Evolutionary conservation across 805 yeast species (phyloP), one percentile per base, ranked within the genome.

Genomic region (Kazachstania africana): DNA sequence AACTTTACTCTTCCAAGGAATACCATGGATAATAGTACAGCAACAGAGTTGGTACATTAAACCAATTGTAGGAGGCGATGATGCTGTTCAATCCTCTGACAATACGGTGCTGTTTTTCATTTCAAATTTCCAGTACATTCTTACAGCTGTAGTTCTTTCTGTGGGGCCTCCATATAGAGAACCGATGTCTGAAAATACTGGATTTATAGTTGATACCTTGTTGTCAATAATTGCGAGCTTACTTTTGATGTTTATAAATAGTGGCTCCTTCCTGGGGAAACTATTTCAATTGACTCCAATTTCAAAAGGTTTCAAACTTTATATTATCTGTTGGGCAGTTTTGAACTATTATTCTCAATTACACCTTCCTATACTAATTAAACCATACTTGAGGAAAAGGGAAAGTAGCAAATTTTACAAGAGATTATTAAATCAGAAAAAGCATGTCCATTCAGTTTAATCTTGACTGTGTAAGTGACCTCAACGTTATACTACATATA

Each of bases 151-250:
- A 19, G 72, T 85, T n/a, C 62, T 91, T 36, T 80, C 94, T 13
- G 81, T 72, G 9, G 98, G 99, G 0, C 87, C 91, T 6, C 99
- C 99, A 14, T 91, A 84, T 55, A 67, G 98, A 35, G 78, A 82
- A 48, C 76, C 87, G 1, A 70, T 78, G 43, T 54, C 59, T 17
- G 65, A 73, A 38, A 91, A 79, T 45, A 31, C 41, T 8, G 94
- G 94, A 5, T 88, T 85, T 50, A 60, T 91, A 31, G 25, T 62
- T 2, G 83, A 85, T 31, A 63, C 81, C 26, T 39, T 61, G 0
- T 36, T 61, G 1, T 70, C 93, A 0, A 34, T 68, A 1, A 29
- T 62, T 4, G 36, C 75, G 8, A 75, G 88, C 12, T 38, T 65
- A 0, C 32, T 53, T 3, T 57, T 84, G 41, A 77, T 87, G 72